Percentiles rank a stretch among this genome's conserved stretches.
phyloP scores from a whole-genome alignment of 176 grass and related monocot genomes.

The Saccharum spontaneum region DNA sequence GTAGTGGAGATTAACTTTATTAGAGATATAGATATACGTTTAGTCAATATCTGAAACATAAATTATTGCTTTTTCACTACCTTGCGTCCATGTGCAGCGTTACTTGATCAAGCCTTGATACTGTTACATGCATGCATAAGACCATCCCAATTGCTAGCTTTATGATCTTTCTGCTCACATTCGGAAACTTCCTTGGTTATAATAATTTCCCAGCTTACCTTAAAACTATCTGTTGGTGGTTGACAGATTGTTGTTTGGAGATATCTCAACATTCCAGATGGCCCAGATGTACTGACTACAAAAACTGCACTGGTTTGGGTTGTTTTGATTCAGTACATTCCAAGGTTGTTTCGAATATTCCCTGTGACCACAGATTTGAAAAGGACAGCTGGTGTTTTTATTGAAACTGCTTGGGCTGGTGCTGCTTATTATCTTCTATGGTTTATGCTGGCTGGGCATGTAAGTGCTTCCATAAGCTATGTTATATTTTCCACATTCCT shows the following conservation, averaged over 20 bases:
- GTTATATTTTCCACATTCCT: neutral
- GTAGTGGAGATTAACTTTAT: no score
- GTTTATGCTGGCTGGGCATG: constrained; percentile 96
- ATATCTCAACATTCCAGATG: constrained; percentile 61
- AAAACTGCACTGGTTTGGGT: constrained; percentile 73
- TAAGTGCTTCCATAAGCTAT: constrained; percentile 45
- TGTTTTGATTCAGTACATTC: constrained; percentile 84
- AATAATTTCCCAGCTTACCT: neutral
- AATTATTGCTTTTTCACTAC: constrained; percentile 13
- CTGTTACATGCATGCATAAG: neutral
- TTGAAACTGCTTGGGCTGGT: constrained; percentile 93
- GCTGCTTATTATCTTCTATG: constrained; percentile 94
- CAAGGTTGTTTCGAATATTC: constrained; percentile 72
- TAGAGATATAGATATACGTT: neutral
- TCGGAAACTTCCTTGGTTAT: neutral
- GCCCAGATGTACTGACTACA: constrained; percentile 55
- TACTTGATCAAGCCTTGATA: neutral
- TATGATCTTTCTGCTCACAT: neutral
- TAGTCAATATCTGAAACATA: neutral
- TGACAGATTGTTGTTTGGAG: constrained; percentile 88
- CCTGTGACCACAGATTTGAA: constrained; percentile 77
- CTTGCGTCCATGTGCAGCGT: neutral
- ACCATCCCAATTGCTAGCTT: neutral
- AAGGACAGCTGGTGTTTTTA: constrained; percentile 93
- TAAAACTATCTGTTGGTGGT: constrained; percentile 33